Conservation (phyloP, 2,329 filamentous ascomycete species). For the Paramyrothecium roridum region DNA sequence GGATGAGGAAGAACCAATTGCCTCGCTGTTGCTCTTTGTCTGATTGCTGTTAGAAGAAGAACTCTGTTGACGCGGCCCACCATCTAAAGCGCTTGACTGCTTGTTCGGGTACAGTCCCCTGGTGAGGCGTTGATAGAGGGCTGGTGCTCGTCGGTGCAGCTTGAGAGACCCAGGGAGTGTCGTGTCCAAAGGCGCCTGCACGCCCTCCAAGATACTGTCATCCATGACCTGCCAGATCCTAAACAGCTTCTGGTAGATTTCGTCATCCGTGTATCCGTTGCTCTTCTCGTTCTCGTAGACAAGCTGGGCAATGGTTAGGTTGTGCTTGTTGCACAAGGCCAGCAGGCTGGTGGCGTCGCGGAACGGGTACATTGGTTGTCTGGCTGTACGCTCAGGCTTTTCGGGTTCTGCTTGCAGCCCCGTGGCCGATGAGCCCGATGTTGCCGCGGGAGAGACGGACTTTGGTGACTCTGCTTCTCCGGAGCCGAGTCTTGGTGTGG, state of each 20-base stretch:
- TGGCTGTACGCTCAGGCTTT: slow-evolving; percentile 12
- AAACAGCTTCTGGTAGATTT: slow-evolving; percentile 43
- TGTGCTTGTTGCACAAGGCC: slow-evolving; percentile 44
- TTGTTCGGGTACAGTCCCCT: slow-evolving; percentile 40
- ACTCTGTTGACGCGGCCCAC: background rate
- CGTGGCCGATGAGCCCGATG: slow-evolving; percentile 3
- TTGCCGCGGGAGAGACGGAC: background rate
- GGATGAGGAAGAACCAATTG: background rate
- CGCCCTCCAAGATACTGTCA: slow-evolving; percentile 45
- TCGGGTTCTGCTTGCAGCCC: slow-evolving; percentile 13
- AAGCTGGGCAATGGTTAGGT: slow-evolving; percentile 47
- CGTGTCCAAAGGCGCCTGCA: slow-evolving; percentile 38
- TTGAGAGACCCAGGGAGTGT: slow-evolving; percentile 45
- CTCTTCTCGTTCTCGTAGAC: slow-evolving; percentile 52
- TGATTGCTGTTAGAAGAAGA: background rate
- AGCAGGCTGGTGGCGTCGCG: slow-evolving; percentile 43
- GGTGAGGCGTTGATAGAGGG: slow-evolving; percentile 40
- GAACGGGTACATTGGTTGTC: slow-evolving; percentile 43
- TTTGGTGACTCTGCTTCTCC: background rate
- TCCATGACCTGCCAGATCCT: slow-evolving; percentile 52
- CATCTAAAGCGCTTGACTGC: background rate
- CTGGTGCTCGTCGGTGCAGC: slow-evolving; percentile 42
- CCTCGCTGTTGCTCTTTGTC: background rate
- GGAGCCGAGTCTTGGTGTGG: slow-evolving; percentile 8
- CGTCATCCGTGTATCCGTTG: slow-evolving; percentile 45